Evolutionary conservation across 768 basidiomycete genomes (phyloP), one percentile per base, ranked within the genome.

Genomic region (Lepiota brunneoincarnata): DNA sequence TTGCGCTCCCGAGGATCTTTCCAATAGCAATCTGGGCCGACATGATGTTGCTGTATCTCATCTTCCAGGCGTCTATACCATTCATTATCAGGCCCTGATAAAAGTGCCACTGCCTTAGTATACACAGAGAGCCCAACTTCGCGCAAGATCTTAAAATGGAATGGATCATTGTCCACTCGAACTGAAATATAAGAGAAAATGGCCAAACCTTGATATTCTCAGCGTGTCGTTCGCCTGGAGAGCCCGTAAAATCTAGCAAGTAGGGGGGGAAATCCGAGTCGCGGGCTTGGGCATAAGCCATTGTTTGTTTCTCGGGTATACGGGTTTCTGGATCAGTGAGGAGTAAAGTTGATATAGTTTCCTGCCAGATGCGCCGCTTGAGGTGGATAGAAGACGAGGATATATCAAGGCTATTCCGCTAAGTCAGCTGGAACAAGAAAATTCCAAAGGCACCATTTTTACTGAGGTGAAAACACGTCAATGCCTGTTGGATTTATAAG

Each of bases 391-490:
- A 87, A 0, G 73, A 67, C 2, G 75, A 57, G 0, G 84, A 80
- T 36, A 81, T 67, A 63, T 87, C 83, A 56, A 89, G 61, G 7
- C 87, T 89, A 49, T 3, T 54, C 7, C 7, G 28, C 31, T 42
- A 28, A 31, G 41, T 58, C 21, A 40, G 15, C 4, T 15, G 14
- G 20, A 15, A 10, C 11, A 28, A 26, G 21, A 42, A 23, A 38
- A 9, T 26, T 26, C 1, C 10, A 15, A 3, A 18, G 14, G 34
- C 21, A 37, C 2, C 26, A 45, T 47, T 20, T 14, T 56, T 69
- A 83, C 87, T 80, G 75, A 18, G 90, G 90, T 14, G 88, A 90
- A 65, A 91, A 91, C 46, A 91, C 79, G 64, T 92, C 90, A 57
- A 91, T 79, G 66, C 87, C 87, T 89, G 31, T 15, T 38, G 38